phyloP scores from a whole-genome alignment of 306 rosid genomes.

The Argentina anserina region DNA sequence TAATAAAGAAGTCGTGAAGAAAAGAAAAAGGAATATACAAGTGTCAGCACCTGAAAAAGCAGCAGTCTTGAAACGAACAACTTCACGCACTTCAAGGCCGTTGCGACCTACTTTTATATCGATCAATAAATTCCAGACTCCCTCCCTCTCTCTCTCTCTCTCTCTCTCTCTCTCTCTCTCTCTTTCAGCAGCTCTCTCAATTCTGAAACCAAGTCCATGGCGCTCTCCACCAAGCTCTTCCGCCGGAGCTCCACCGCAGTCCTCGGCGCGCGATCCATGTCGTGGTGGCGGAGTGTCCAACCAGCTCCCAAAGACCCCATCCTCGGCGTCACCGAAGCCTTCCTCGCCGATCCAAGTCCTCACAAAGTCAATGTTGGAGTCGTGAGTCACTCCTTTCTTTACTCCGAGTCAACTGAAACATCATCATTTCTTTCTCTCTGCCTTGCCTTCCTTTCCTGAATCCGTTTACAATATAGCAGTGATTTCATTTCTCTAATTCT shows the following conservation, averaged over 20 bases:
- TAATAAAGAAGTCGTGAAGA: no score
- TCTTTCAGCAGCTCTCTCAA: neutral
- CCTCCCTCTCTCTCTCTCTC: neutral
- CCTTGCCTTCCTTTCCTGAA: no score
- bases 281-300: slow-evolving; percentile 77
- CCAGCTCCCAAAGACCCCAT: slow-evolving; percentile 95
- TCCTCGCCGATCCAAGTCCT: slow-evolving; percentile 83
- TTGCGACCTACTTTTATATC: neutral
- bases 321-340: slow-evolving; percentile 98
- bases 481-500: no score
- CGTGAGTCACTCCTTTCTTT: slow-evolving; percentile 40
- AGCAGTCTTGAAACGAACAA: neutral
- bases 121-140: neutral
- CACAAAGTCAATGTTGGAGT: slow-evolving; percentile 93
- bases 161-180: neutral
- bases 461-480: no score
- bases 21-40: no score
- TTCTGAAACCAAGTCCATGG: slow-evolving; percentile 38
- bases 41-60: slow-evolving; percentile 1
- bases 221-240: slow-evolving; percentile 36
- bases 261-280: slow-evolving; percentile 54
- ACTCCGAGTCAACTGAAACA: neutral
- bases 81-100: slow-evolving; percentile 25
- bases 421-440: neutral
- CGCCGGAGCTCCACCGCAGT: slow-evolving; percentile 37